Base-by-base conservation (phyloP, 2,329 filamentous ascomycete genomes). In the Aspergillus aculeatus region DNA sequence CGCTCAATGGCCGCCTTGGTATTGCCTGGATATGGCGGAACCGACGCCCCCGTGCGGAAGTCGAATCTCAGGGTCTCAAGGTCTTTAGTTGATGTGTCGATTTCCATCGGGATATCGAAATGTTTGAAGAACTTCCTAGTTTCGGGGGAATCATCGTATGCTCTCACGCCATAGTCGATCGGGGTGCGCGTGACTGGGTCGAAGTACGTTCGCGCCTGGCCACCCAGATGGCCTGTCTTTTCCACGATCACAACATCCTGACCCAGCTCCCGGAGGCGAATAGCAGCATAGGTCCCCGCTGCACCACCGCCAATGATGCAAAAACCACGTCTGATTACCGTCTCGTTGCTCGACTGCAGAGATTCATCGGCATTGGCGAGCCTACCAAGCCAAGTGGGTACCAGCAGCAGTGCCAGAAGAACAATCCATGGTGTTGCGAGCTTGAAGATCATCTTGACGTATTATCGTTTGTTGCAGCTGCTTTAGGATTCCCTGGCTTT, bases 141-240 rank as follows among this genome's bases (percentile, higher is more conserved):
- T 12, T 66, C 61, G 5, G 62, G 54, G 6, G 59, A 66, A 50
- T 72, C 64, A 47, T 65, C 61, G 48, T 63, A 73, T 14, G 61
- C 59, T n/a, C 64, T 56, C 3, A 74, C 71, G 9, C 73, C 72
- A 47, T 68, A 69, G 54, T 73, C 70, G n/a, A 74, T 59, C 9
- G 63, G 57, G 1, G 54, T 48, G 5, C 56, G 58, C 5, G 62
- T 71, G 1, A 9, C 29, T 3, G 65, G 66, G 48, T 72, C 66
- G 12, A 56, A 59, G 52, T 67, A 70, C 5, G 72, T 72, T 19
- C 67, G 59, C 1, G 66, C 67, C 48, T 71, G 67, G 2, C 72
- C 70, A 2, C 72, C 72, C 4, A 75, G 60, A 12, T 57, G 47
- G 26, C 64, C 58, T 7, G 66, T 59, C 41, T 66, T 64, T 51